phyloP scores from a whole-genome alignment of 2,329 filamentous ascomycete species.

The Clonostachys rhizophaga region DNA sequence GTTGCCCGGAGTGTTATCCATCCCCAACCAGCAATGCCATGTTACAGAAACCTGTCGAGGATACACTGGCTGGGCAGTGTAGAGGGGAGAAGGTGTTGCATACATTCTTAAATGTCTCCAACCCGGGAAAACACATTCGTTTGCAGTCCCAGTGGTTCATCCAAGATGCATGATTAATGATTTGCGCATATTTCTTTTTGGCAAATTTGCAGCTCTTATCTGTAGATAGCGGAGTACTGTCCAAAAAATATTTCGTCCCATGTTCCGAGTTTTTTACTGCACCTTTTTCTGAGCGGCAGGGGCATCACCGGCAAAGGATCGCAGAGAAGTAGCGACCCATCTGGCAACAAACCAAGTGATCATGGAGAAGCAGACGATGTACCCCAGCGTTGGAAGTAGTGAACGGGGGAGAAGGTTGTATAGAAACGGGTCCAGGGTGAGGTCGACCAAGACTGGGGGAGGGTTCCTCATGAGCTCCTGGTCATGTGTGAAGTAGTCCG shows the following conservation, averaged over 20 bases:
- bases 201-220: background rate
- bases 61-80: background rate
- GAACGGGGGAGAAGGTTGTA: slow-evolving; percentile 76
- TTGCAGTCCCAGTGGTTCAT: background rate
- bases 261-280: background rate
- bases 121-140: too few species aligned
- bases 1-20: background rate
- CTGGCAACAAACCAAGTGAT: slow-evolving; percentile 37
- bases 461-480: slow-evolving; percentile 69
- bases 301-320: background rate
- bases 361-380: slow-evolving; percentile 59
- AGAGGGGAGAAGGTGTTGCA: background rate
- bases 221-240: slow-evolving; percentile 1
- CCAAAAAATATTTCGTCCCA: background rate
- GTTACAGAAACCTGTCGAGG: background rate
- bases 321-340: slow-evolving; percentile 12
- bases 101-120: background rate
- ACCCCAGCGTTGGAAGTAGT: slow-evolving; percentile 65
- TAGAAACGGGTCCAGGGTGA: slow-evolving; percentile 82
- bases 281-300: background rate
- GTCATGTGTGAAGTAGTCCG: slow-evolving; percentile 81
- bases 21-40: background rate
- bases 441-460: slow-evolving; percentile 70
- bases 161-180: slow-evolving; percentile 6
- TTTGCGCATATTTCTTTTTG: background rate